Conservation (phyloP, 2,329 filamentous ascomycete species). For the Alternaria tenuissima region DNA sequence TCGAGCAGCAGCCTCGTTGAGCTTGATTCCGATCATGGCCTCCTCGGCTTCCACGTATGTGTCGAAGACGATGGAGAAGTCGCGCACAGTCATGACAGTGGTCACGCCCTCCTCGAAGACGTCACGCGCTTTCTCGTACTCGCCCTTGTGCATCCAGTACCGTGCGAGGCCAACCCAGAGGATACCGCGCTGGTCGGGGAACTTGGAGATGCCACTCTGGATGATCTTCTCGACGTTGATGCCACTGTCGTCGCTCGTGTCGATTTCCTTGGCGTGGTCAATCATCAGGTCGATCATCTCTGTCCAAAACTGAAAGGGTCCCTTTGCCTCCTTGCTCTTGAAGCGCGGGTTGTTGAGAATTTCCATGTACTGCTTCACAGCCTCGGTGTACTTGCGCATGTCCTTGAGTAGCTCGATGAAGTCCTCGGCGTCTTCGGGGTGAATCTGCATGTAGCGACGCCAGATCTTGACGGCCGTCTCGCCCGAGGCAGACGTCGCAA, state of each 20-base stretch:
- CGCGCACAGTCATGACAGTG: slow-evolving; percentile 97
- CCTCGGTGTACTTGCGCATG: slow-evolving; percentile 86
- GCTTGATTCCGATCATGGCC: slow-evolving; percentile 87
- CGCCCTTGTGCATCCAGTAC: slow-evolving; percentile 93
- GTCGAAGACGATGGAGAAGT: slow-evolving; percentile 96
- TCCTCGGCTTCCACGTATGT: slow-evolving; percentile 97
- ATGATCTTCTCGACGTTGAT: slow-evolving; percentile 94
- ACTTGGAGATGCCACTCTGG: slow-evolving; percentile 86
- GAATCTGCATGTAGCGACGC: slow-evolving; percentile 95
- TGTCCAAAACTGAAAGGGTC: slow-evolving; percentile 95
- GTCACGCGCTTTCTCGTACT: slow-evolving; percentile 91
- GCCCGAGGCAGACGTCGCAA: slow-evolving; percentile 89
- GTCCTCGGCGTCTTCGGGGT: slow-evolving; percentile 93
- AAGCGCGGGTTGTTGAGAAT: slow-evolving; percentile 91
- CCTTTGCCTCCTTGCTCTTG: slow-evolving; percentile 90
- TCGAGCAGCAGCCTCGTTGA: slow-evolving; percentile 83
- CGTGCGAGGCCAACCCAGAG: slow-evolving; percentile 94
- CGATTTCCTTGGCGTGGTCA: slow-evolving; percentile 84
- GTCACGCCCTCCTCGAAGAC: slow-evolving; percentile 96
- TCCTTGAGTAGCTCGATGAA: slow-evolving; percentile 89
- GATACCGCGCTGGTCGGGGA: slow-evolving; percentile 92
- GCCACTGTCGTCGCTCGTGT: slow-evolving; percentile 79
- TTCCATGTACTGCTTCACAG: slow-evolving; percentile 88
- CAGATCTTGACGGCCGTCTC: slow-evolving; percentile 92
- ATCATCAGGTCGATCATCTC: slow-evolving; percentile 97